These are phyloP conservation scores for Dictyostelium brefeldianum DNA, from an alignment of 78 protist genomes.

Conservation along the genomic window DNA sequence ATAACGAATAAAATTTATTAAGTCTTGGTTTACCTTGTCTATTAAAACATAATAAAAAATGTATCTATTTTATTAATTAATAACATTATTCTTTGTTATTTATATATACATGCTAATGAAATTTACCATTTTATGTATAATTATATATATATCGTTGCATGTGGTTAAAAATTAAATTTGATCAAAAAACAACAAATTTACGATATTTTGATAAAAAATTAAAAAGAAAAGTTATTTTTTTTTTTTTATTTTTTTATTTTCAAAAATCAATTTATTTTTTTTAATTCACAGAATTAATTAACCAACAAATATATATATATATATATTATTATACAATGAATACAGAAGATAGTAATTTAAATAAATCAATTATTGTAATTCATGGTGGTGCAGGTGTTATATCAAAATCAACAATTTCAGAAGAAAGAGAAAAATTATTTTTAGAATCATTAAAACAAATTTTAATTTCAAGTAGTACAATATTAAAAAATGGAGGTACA, in stretches of 20 bases:
- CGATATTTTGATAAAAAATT: too few relatives aligned
- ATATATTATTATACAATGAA: neutral
- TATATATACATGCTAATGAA: neutral
- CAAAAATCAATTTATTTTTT: neutral
- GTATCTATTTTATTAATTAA: constrained; percentile 29
- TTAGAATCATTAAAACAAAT: neutral
- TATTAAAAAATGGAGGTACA: constrained; percentile 61
- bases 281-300: neutral
- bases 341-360: neutral
- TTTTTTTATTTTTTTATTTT: too few relatives aligned
- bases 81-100: neutral
- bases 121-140: neutral
- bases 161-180: too few relatives aligned
- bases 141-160: too few relatives aligned
- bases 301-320: too few relatives aligned
- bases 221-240: too few relatives aligned
- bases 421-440: constrained; percentile 22
- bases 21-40: constrained; percentile 68
- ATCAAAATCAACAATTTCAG: neutral
- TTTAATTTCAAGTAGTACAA: neutral
- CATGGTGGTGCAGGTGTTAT: constrained; percentile 88
- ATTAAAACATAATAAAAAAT: constrained; percentile 47
- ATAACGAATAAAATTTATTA: constrained; percentile 40
- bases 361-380: constrained; percentile 49
- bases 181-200: too few relatives aligned